phyloP scores from a whole-genome alignment of 2,329 filamentous ascomycete species.

The Pseudogymnoascus sp. region DNA sequence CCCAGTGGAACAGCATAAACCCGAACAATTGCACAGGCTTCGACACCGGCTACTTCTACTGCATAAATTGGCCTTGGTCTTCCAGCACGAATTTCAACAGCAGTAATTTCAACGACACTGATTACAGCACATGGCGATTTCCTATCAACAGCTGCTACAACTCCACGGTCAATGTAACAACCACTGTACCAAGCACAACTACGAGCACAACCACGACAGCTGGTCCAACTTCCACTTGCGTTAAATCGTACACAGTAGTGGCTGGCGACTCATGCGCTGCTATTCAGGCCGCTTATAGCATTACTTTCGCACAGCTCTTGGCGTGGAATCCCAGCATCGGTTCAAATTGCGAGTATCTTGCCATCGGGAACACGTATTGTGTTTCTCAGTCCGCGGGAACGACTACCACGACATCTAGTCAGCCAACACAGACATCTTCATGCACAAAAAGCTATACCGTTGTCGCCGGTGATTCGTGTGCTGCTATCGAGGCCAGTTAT shows the following conservation, averaged over 20 bases:
- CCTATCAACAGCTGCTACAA: background rate
- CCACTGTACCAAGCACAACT: background rate
- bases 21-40: background rate
- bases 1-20: background rate
- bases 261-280: conserved; percentile 5
- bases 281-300: background rate
- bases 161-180: background rate
- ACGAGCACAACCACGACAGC: conserved; percentile 5
- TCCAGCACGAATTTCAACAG: conserved; percentile 4
- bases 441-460: conserved; percentile 27
- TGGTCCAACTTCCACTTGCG: conserved; percentile 3
- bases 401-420: conserved; percentile 16
- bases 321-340: conserved; percentile 25
- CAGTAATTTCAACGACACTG: background rate
- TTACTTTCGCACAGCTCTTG: background rate
- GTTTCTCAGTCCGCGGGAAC: conserved; percentile 12
- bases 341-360: conserved; percentile 24
- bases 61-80: conserved; percentile 6
- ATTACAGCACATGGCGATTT: background rate
- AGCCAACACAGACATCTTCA: conserved; percentile 24
- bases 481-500: conserved; percentile 18
- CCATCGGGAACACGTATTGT: conserved; percentile 22
- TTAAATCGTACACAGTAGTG: conserved; percentile 1
- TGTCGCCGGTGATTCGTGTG: conserved; percentile 20
- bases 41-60: background rate